Evolutionary conservation across 345 rosid species (phyloP), one percentile per base, ranked within the genome.

Genomic region (Barbarea vulgaris): DNA sequence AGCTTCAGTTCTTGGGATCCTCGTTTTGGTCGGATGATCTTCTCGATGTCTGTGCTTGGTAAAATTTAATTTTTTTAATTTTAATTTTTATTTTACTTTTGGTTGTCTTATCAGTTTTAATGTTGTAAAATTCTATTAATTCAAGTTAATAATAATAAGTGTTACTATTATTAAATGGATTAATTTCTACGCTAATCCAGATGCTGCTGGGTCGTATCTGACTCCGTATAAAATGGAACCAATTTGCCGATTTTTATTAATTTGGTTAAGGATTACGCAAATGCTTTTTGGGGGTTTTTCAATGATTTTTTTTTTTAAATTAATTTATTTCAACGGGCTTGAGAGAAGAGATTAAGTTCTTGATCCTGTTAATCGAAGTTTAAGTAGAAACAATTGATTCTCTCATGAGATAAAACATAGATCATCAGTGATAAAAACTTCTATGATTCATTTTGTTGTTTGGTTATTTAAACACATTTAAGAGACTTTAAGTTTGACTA

Each of bases 191-290:
- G 51, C 56, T 21, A 80, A 67, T 85, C 54, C 5, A 30, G 70
- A 39, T 65, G 34, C 56, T 72, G 47, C 56, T 72, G 47, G 33
- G 69, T 44, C 78, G 48, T 53, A 13, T 70, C 76, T 75, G 80
- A 77, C 57, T 80, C 77, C 81, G 58, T 68, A 42, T 64, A 76
- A 81, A 79, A 39, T 69, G 70, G 53, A 68, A 61, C 77, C 19
- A 66, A 67, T 56, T 47, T 3, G 39, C 78, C 21, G 72, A 57
- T 11, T 74, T 63, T 71, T 36, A 4, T 9, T 33, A 47, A 68
- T 70, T 50, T 42, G 28, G 64, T 56, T 11, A 25, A 14, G 18
- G 48, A 46, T 34, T 37, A 33, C 41, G 15, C 19, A 51, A 42
- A 31, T 12, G 37, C 7, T 30, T 70, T 56, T 53, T 11, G 48